Conservation (phyloP, 345 rosid genomes). For the Ricinus communis region DNA sequence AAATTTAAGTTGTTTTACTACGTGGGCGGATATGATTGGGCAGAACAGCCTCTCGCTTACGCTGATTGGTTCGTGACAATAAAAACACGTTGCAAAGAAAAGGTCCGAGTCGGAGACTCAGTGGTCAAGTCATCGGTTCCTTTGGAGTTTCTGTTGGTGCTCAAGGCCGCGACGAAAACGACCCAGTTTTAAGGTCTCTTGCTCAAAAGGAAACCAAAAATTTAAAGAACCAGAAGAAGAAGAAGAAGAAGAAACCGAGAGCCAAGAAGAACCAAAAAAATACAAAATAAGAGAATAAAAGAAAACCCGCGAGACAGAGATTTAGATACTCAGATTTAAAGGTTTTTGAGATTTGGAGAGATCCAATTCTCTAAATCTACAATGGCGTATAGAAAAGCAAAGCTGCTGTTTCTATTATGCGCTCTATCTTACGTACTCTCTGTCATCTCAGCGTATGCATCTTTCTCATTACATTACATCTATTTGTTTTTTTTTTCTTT, state of each 20-base stretch:
- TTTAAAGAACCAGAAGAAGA: neutral
- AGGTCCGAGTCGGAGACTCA: too few relatives aligned
- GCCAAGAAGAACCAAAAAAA: too few relatives aligned
- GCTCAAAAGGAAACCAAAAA: too few relatives aligned
- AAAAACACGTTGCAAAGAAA: conserved; percentile 27
- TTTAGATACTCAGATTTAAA: neutral
- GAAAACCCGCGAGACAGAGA: too few relatives aligned
- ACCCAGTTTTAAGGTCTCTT: neutral
- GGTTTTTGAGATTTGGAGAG: conserved; percentile 35
- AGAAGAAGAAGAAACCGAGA: neutral
- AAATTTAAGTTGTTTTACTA: neutral
- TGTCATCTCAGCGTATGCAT: conserved; percentile 59
- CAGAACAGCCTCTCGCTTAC: neutral
- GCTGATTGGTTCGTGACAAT: conserved; percentile 19
- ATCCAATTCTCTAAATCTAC: conserved; percentile 39
- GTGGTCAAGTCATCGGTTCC: conserved; percentile 17
- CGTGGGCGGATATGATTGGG: conserved; percentile 17
- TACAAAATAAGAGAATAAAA: too few relatives aligned
- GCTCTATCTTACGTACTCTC: conserved; percentile 46
- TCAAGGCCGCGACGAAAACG: neutral
- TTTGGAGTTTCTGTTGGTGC: neutral
- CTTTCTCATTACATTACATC: neutral
- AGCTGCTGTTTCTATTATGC: conserved; percentile 49
- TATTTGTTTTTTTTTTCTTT: neutral
- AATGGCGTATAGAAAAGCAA: conserved; percentile 55